Percentiles rank a stretch among this genome's conserved stretches.
Conservation (phyloP, 148 eudicot species). For the Vaccinium macrocarpon region DNA sequence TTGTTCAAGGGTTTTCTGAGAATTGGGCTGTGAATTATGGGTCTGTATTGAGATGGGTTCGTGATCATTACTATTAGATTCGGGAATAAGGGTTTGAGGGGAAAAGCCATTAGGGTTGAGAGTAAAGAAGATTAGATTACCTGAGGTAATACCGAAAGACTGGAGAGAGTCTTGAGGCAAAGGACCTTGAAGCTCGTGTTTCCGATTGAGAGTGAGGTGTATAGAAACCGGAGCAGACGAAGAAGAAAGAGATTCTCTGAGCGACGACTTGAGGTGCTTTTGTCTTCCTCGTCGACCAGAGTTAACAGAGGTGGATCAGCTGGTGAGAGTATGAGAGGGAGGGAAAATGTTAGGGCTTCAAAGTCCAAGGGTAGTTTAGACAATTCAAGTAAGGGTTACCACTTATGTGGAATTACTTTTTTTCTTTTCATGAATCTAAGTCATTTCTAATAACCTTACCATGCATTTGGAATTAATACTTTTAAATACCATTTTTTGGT, state of each 20-base stretch:
- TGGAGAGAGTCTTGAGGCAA: constrained; percentile 18
- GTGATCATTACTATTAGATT: background rate
- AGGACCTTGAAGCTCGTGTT: constrained; percentile 54
- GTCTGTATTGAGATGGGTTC: background rate
- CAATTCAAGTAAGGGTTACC: no score
- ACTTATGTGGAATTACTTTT: constrained; percentile 7
- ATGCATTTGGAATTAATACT: no score
- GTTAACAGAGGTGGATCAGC: constrained; percentile 23
- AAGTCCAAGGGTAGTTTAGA: no score
- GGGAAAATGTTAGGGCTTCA: no score
- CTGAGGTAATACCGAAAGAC: constrained; percentile 64
- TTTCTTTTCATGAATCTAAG: no score
- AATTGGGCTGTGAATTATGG: background rate
- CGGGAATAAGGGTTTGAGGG: background rate
- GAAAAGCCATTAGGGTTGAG: constrained; percentile 17
- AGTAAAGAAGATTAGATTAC: constrained; percentile 71
- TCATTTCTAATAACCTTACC: no score
- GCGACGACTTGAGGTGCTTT: constrained; percentile 35
- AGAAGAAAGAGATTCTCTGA: constrained; percentile 29
- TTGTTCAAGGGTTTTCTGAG: background rate
- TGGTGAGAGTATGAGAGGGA: background rate
- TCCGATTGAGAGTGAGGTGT: constrained; percentile 66
- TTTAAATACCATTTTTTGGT: no score
- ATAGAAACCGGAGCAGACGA: constrained; percentile 31
- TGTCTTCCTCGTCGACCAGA: no score